A percentile compares a stretch with the other conserved stretches of the same genome.
phyloP scores from a whole-genome alignment of 1,284 basidiomycete species.

The Cutaneotrichosporon cutaneum region DNA sequence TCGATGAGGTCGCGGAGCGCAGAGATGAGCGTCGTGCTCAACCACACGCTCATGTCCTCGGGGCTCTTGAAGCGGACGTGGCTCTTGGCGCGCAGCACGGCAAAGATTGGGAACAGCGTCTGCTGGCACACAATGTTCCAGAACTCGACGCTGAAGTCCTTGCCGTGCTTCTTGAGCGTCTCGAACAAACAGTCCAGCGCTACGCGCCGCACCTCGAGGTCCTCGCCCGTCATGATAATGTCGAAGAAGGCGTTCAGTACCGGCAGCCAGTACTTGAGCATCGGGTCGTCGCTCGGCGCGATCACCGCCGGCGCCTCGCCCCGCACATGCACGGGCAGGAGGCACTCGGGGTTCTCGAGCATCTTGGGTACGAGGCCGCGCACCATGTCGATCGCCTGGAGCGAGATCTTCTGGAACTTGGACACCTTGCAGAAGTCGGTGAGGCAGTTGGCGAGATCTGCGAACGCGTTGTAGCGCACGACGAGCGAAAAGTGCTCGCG shows the following conservation, averaged over 20 bases:
- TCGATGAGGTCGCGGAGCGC: conserved; percentile 93
- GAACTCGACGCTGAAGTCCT: conserved; percentile 83
- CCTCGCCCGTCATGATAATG: conserved; percentile 99
- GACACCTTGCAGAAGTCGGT: conserved; percentile 99
- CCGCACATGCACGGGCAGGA: conserved; percentile 55
- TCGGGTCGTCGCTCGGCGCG: conserved; percentile 65
- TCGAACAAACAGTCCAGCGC: conserved; percentile 94
- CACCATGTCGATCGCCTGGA: conserved; percentile 95
- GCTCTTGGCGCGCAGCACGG: conserved; percentile 66
- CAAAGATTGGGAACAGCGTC: conserved; percentile 97
- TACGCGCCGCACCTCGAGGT: conserved; percentile 92
- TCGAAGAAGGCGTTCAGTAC: conserved; percentile 96
- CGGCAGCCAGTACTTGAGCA: conserved; percentile 97
- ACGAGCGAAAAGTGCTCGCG: conserved; percentile 87
- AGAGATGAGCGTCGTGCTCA: conserved; percentile 99
- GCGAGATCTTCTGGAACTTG: conserved; percentile 97
- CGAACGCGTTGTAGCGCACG: conserved; percentile 88
- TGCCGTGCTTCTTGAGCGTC: conserved; percentile 87
- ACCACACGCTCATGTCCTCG: conserved; percentile 99
- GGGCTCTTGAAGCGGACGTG: conserved; percentile 92
- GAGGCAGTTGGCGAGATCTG: conserved; percentile 93
- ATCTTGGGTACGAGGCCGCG: conserved; percentile 87
- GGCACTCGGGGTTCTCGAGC: conserved; percentile 79
- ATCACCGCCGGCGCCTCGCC: conserved; percentile 20
- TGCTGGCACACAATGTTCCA: conserved; percentile 99